A percentile compares a stretch with the other conserved stretches of the same genome.
These are phyloP conservation scores for Puya raimondii DNA, from an alignment of 176 grass and related monocot genomes.

Conservation along the genomic window DNA sequence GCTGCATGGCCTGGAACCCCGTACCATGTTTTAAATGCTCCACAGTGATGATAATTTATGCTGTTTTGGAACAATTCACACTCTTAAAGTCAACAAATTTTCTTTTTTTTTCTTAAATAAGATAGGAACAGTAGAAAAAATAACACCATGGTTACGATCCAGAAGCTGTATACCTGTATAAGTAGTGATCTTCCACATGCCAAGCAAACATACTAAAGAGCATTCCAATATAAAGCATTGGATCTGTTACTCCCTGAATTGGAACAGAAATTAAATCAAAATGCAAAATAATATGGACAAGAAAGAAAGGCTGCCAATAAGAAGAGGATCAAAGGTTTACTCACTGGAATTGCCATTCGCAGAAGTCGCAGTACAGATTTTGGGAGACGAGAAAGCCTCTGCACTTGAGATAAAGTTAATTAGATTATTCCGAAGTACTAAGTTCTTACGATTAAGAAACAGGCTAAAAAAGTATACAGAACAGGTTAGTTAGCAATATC, in stretches of 20 bases:
- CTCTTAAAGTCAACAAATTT: background rate
- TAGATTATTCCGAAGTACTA: no score
- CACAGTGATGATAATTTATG: slow-evolving; percentile 98
- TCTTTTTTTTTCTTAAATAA: background rate
- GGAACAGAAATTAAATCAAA: slow-evolving; percentile 20
- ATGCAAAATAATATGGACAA: background rate
- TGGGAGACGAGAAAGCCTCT: slow-evolving; percentile 82
- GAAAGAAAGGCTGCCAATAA: background rate
- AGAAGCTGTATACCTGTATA: slow-evolving; percentile 63
- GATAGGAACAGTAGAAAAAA: background rate
- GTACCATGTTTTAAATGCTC: slow-evolving; percentile 95
- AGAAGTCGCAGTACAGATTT: slow-evolving; percentile 82
- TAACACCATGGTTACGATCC: background rate
- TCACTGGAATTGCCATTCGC: slow-evolving; percentile 63
- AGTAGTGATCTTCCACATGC: slow-evolving; percentile 99
- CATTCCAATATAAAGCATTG: slow-evolving; percentile 99
- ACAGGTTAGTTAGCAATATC: no score
- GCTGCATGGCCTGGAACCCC: slow-evolving; percentile 88
- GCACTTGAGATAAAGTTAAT: slow-evolving; percentile 4
- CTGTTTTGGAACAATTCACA: slow-evolving; percentile 30
- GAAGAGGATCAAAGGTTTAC: slow-evolving; percentile 19
- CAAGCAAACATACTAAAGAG: slow-evolving; percentile 99
- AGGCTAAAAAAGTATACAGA: no score
- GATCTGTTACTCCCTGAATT: slow-evolving; percentile 94
- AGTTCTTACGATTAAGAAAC: no score